These are phyloP conservation scores for Passalora sequoiae DNA, from an alignment of 2,329 filamentous ascomycete species.

Conservation along the genomic window DNA sequence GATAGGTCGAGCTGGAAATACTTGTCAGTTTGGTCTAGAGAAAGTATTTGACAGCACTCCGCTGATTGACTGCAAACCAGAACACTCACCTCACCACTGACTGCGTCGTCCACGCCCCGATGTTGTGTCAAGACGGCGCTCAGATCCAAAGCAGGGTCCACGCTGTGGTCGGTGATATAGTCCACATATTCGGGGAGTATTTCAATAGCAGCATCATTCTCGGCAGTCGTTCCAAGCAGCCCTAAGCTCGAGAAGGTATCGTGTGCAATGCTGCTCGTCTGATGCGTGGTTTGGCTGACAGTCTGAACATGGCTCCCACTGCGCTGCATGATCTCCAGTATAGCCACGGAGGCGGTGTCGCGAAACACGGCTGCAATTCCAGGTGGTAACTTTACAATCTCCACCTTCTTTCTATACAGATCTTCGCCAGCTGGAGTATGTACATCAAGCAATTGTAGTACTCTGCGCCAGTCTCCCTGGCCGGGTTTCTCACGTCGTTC, in stretches of 20 bases:
- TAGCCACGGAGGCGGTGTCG: slow-evolving; percentile 14
- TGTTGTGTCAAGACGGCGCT: no score
- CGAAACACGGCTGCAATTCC: slow-evolving; percentile 19
- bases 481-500: slow-evolving; percentile 8
- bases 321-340: slow-evolving; percentile 31
- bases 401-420: slow-evolving; percentile 17
- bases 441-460: slow-evolving; percentile 17
- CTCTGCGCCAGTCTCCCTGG: slow-evolving; percentile 13
- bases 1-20: neutral
- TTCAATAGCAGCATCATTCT: slow-evolving; percentile 5
- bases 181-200: slow-evolving; percentile 9
- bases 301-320: slow-evolving; percentile 29
- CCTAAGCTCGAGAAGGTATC: neutral
- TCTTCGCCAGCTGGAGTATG: slow-evolving; percentile 10
- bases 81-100: no score
- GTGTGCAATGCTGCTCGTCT: neutral
- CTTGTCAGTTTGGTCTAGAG: neutral
- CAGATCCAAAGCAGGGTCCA: no score
- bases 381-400: slow-evolving; percentile 21
- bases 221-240: neutral
- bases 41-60: neutral
- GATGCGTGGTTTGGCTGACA: neutral
- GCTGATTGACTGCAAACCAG: no score
- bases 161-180: no score
- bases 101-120: no score